Evolutionary conservation across 2,329 filamentous ascomycete genomes (phyloP).

Genomic region (Chaetomiaceae sp.): DNA sequence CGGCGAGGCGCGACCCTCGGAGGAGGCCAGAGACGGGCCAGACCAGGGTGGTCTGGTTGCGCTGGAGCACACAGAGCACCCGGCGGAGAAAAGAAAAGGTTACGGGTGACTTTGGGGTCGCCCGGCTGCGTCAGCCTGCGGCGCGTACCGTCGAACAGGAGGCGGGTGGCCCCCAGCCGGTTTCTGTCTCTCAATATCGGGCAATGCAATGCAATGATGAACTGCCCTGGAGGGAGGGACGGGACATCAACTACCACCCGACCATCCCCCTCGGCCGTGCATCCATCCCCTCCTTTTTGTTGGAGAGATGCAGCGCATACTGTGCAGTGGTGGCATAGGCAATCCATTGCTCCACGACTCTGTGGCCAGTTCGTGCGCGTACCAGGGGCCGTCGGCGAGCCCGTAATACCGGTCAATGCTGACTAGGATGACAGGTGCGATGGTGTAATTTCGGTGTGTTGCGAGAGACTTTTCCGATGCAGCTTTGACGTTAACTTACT

Average conservation of each 20-base stretch:
- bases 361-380: no score
- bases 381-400: not conserved
- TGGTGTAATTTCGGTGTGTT: constrained; percentile 18
- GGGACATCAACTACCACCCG: not conserved
- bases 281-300: not conserved
- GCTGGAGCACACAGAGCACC: constrained; percentile 12
- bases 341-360: no score
- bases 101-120: not conserved
- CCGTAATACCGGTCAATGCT: not conserved
- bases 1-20: constrained; percentile 12
- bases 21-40: constrained; percentile 22
- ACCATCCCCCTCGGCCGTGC: not conserved
- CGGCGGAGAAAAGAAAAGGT: constrained; percentile 5
- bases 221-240: no score
- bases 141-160: not conserved
- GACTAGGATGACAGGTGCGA: constrained; percentile 15
- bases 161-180: not conserved
- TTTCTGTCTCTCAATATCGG: not conserved
- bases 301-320: not conserved
- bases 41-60: constrained; percentile 10
- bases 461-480: constrained; percentile 3
- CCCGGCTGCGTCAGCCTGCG: not conserved
- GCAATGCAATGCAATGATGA: no score
- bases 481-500: no score
- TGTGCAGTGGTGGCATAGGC: no score